Evolutionary conservation across 2,329 filamentous ascomycete genomes (phyloP), one percentile per base, ranked within the genome.

Genomic region (Tothia fuscella): DNA sequence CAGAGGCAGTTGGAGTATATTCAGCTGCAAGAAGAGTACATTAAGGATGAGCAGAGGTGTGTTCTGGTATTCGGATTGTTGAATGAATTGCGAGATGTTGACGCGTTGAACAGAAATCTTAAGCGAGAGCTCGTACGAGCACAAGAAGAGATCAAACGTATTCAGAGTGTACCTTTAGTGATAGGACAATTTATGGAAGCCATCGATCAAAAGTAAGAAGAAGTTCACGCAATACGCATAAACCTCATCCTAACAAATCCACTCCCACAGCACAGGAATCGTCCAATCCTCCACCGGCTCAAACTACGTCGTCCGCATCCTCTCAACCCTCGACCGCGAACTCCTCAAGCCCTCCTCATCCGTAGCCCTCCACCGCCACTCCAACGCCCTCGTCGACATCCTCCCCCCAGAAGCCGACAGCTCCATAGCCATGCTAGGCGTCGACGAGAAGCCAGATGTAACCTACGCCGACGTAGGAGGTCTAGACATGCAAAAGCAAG

Each of bases 131-230:
- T 98, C 39, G 89, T 98, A 42, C 80, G 91, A 53, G 91, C 91
- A 53, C 91, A 98, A 62, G 91, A 98, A 64, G 91, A 98, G 70
- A 98, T 98, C 70, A 98, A 98, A 72, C 80, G 91, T 51, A 98
- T 98, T 62, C 91, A 98, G 69, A 95, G 87, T 62, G 91, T 98
- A 42, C 91, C 91, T 21, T 68, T 98, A 48, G 91, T 98, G 48
- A 98, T 98, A 60, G 91, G 91, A 47, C 91, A 98, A 66, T 98
- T 98, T 60, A 98, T 98, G 91, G 91, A 98, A 67, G 91, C 91
- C 43, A 98, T 98, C 59, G 91, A 98, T 63, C 91, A 98, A 67
- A 98, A 95, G 86, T 93, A 73, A 62, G 75, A 40, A 10, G 20
- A 14, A 25, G 37, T 17, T 29, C 19, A 26, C 29, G 16, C 19